Percentiles rank a stretch among this genome's conserved stretches.
Evolutionary conservation across 2,329 filamentous ascomycete species (phyloP).

Genomic region (Sporothrix brasiliensis): DNA sequence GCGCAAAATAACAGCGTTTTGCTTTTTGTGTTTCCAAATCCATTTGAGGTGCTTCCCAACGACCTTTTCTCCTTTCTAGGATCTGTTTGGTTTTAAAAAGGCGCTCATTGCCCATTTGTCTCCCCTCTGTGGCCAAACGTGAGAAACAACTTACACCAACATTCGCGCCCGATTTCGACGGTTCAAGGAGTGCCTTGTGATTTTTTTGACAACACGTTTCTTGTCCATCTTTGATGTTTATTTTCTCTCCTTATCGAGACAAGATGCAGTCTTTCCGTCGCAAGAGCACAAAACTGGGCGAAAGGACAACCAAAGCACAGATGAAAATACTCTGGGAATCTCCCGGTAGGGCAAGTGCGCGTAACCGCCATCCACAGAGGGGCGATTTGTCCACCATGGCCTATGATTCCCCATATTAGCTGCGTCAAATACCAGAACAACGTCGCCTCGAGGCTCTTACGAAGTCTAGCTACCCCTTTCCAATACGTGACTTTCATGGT

Average conservation of each 20-base stretch:
- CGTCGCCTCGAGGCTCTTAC: too few species aligned
- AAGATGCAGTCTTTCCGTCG: neutral
- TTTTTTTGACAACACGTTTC: neutral
- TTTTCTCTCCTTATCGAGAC: neutral
- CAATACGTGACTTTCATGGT: neutral
- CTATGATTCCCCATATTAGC: neutral
- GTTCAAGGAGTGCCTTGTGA: too few species aligned
- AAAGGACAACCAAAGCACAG: neutral
- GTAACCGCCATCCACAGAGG: neutral
- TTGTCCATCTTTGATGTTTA: neutral
- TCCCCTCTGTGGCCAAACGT: neutral
- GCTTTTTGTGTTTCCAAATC: neutral
- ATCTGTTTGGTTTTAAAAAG: too few species aligned
- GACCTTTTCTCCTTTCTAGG: neutral
- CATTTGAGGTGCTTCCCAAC: neutral
- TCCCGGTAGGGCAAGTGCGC: neutral
- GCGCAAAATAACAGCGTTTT: neutral
- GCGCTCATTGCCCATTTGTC: neutral
- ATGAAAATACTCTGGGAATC: neutral
- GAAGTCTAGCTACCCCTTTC: neutral
- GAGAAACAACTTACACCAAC: neutral
- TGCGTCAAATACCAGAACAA: too few species aligned
- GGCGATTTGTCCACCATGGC: neutral
- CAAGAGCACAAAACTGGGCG: neutral
- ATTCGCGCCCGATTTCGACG: neutral